Percentiles rank a stretch among this genome's conserved stretches.
Conservation (phyloP, 2,329 filamentous ascomycete genomes). For the Colletotrichum spinosum region DNA sequence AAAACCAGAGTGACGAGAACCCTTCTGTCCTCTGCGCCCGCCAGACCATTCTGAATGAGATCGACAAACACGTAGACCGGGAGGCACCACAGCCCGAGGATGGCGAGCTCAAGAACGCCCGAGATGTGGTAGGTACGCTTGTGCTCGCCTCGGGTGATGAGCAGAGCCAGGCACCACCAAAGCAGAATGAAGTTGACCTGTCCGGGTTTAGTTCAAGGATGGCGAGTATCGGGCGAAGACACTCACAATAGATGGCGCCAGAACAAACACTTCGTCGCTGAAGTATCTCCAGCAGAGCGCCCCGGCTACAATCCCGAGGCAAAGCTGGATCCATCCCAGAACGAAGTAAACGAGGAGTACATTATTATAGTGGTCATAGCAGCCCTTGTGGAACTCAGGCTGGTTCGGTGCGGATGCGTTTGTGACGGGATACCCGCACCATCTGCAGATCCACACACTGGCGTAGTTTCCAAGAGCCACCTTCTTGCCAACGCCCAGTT, state of each 20-base stretch:
- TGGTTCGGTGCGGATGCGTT: constrained; percentile 45
- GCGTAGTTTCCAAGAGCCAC: constrained; percentile 50
- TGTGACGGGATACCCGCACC: constrained; percentile 56
- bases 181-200: constrained; percentile 52
- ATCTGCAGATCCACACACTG: constrained; percentile 55
- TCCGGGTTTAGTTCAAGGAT: constrained; percentile 13
- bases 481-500: constrained; percentile 51
- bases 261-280: constrained; percentile 43
- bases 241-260: constrained; percentile 51
- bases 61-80: constrained; percentile 40
- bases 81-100: constrained; percentile 47
- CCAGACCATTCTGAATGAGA: constrained; percentile 24
- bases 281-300: constrained; percentile 54
- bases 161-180: constrained; percentile 49
- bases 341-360: constrained; percentile 52
- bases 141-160: constrained; percentile 47
- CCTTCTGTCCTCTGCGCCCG: constrained; percentile 18
- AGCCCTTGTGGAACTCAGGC: constrained; percentile 54
- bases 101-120: constrained; percentile 50
- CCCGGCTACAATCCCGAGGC: constrained; percentile 48
- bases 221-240: neutral
- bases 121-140: constrained; percentile 54
- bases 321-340: constrained; percentile 52
- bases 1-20: constrained; percentile 48
- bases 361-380: constrained; percentile 52